Conservation (phyloP, 805 yeast species). For the Cyberlindnera maclurae region DNA sequence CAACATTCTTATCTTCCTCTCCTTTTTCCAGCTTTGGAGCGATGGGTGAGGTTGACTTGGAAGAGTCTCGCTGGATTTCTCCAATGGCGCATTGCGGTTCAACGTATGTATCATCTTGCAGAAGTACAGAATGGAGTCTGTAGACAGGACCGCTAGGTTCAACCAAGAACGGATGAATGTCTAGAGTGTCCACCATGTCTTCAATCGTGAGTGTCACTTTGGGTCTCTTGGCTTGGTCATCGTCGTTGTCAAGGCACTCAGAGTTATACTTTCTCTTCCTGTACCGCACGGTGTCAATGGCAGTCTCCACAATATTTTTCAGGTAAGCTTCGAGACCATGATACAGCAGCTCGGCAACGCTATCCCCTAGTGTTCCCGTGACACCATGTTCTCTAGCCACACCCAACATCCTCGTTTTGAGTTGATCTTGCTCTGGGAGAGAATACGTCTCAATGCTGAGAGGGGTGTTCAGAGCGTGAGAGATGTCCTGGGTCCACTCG, state of each 20-base stretch:
- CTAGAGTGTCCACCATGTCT: conserved; percentile 59
- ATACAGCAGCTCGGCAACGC: conserved; percentile 67
- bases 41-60: conserved; percentile 6
- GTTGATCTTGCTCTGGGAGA: conserved; percentile 69
- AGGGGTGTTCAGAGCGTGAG: conserved; percentile 78
- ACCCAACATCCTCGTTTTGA: conserved; percentile 67
- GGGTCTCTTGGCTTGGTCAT: conserved; percentile 3
- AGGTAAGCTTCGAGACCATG: conserved; percentile 81
- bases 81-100: conserved; percentile 11
- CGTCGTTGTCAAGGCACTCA: background rate
- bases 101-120: conserved; percentile 43
- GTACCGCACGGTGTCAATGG: conserved; percentile 64
- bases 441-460: conserved; percentile 71
- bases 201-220: conserved; percentile 48
- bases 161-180: conserved; percentile 56
- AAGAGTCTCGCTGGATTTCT: conserved; percentile 5
- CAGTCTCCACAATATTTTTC: conserved; percentile 63
- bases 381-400: conserved; percentile 87
- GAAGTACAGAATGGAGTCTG: conserved; percentile 39
- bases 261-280: conserved; percentile 38
- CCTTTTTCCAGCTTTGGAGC: conserved; percentile 7
- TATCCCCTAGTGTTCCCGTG: conserved; percentile 70
- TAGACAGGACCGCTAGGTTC: conserved; percentile 61
- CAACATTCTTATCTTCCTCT: conserved; percentile 31
- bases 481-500: conserved; percentile 89